Evolutionary conservation across 208 protist genomes (phyloP).

Genomic region (Acanthamoeba royreba): DNA sequence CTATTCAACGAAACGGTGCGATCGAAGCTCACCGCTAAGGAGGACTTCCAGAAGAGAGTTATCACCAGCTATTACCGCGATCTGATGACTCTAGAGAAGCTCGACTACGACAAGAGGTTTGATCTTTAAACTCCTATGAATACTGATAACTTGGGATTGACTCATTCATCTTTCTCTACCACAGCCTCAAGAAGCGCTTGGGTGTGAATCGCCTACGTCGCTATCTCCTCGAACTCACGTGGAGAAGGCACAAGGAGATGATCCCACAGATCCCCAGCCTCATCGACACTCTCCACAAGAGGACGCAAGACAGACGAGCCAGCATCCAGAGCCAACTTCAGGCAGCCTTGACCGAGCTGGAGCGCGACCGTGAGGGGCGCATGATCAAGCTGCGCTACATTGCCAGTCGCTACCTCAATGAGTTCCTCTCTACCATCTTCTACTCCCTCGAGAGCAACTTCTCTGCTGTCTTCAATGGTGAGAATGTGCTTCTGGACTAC

Average conservation of each 20-base stretch:
- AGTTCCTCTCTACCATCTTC: constrained; percentile 6
- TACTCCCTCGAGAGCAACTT: constrained; percentile 8
- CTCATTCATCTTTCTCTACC: not conserved
- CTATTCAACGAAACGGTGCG: not conserved
- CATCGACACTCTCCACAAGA: not conserved
- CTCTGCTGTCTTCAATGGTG: not conserved
- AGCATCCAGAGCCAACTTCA: not conserved
- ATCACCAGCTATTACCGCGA: constrained; percentile 3
- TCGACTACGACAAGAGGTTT: constrained; percentile 8
- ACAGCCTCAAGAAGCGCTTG: not conserved
- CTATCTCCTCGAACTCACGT: not conserved
- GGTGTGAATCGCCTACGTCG: not conserved
- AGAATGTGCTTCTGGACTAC: not conserved
- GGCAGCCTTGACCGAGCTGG: not conserved
- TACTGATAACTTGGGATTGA: no score
- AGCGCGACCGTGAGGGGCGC: not conserved
- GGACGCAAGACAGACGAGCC: not conserved
- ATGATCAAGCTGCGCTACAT: constrained; percentile 21
- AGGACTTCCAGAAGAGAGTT: not conserved
- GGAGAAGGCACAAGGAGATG: constrained; percentile 33
- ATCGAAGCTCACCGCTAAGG: not conserved
- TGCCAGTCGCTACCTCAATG: not conserved
- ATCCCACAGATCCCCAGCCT: not conserved
- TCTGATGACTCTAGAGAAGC: not conserved
- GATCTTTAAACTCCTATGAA: no score